Base-by-base conservation (phyloP, 306 rosid genomes). In the Hippophae tibetana region DNA sequence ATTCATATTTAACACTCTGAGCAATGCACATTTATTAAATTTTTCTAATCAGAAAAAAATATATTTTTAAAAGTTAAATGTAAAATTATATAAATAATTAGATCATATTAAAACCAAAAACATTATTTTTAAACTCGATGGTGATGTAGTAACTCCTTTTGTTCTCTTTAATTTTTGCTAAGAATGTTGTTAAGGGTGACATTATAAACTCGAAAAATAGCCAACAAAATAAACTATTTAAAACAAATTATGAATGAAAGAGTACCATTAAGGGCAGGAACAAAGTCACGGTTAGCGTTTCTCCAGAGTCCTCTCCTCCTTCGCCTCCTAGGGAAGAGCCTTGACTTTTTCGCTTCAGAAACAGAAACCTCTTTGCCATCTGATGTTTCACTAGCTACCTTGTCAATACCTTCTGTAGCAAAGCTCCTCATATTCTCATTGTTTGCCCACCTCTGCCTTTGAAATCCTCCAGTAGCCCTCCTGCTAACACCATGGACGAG, bases 231-330 rank as follows among this genome's bases (percentile, higher is more conserved):
- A 46, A 46, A 46, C 5, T 13, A 3, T 2, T 46, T 46, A 1
- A 9, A 46, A 13, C 50, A 46, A 46, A 46, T 46, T 46, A 3
- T 46, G 47, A 1, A n/a, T 18, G 58, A 46, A 47, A 38, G 11
- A 5, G 6, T 81, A 85, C 90, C 94, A 47, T 68, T 60, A 72
- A 74, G 83, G 54, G 84, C 68, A 74, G 82, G 89, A 50, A 57
- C 52, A 59, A 78, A 69, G 46, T 77, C 75, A 43, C 68, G 66
- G 57, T 79, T 78, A 0, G 52, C 6, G 6, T 60, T 72, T 59
- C 79, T 78, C 84, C 86, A 78, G 8, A 52, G 75, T 72, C 86
- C 86, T 62, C 80, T 75, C 18, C 69, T 63, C 49, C 77, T 54
- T 5, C 50, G 72, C 50, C 74, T 81, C 26, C 69, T 73, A 0